phyloP scores from a whole-genome alignment of 257 asterid genomes.

The Anisodus tanguticus region DNA sequence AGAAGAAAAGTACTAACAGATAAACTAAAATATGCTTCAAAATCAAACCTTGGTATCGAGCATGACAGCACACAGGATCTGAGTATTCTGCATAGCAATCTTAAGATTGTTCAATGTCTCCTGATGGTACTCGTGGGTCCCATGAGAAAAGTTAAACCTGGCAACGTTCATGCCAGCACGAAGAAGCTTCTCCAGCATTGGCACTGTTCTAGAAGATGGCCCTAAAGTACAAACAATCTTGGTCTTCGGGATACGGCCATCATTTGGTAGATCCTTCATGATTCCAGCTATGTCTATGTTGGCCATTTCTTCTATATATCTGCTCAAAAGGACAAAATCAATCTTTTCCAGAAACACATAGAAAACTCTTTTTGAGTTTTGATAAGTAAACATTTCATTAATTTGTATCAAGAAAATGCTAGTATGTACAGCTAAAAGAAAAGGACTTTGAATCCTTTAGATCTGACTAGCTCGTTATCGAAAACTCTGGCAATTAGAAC shows the following conservation, averaged over 20 bases:
- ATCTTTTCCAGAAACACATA: slow-evolving; percentile 1
- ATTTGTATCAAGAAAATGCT: background rate
- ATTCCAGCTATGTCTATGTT: slow-evolving; percentile 68
- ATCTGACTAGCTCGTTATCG: background rate
- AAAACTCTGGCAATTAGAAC: background rate
- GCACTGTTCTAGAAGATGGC: slow-evolving; percentile 79
- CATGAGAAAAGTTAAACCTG: slow-evolving; percentile 85
- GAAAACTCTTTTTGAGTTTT: background rate
- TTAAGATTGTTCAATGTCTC: slow-evolving; percentile 68
- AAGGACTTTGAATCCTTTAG: background rate
- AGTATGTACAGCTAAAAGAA: background rate
- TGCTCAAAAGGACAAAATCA: slow-evolving; percentile 25
- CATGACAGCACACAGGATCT: slow-evolving; percentile 80
- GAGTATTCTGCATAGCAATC: slow-evolving; percentile 72
- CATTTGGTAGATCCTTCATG: slow-evolving; percentile 55
- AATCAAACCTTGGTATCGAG: slow-evolving; percentile 78
- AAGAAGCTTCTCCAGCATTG: slow-evolving; percentile 79
- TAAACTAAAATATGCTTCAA: background rate
- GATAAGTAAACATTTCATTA: background rate
- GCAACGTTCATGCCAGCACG: slow-evolving; percentile 93
- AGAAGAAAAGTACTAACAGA: background rate
- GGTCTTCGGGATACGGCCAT: slow-evolving; percentile 71
- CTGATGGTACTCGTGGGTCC: slow-evolving; percentile 87
- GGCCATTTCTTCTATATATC: slow-evolving; percentile 47
- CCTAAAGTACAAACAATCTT: slow-evolving; percentile 90